Percentiles rank a stretch among this genome's conserved stretches.
Evolutionary conservation across 2,329 filamentous ascomycete species (phyloP).

Genomic region (Penicillium sp.): DNA sequence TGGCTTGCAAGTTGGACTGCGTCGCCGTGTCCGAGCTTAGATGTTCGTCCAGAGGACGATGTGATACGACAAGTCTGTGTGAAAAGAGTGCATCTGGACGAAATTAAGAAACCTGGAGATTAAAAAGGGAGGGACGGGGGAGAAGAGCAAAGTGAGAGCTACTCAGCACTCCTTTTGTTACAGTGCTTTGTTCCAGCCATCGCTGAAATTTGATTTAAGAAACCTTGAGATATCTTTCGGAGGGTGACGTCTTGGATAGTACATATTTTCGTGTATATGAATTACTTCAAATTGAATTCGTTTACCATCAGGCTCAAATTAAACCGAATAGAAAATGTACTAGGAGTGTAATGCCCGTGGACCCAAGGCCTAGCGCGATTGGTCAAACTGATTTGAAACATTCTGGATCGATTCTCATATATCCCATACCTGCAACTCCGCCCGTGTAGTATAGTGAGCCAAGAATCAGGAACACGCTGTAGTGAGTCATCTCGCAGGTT

Average conservation of each 20-base stretch:
- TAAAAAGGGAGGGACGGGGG: neutral
- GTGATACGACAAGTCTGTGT: neutral
- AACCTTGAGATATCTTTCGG: too few species aligned
- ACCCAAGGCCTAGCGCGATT: neutral
- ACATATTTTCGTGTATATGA: neutral
- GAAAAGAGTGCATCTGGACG: neutral
- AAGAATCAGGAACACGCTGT: too few species aligned
- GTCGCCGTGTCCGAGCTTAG: conserved; percentile 33
- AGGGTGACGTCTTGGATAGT: neutral
- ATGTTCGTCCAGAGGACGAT: neutral
- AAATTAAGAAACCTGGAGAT: neutral
- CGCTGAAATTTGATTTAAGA: too few species aligned
- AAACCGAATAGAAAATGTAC: neutral
- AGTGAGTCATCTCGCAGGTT: too few species aligned
- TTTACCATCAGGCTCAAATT: neutral
- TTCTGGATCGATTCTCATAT: neutral
- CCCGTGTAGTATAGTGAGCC: neutral
- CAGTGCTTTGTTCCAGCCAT: neutral
- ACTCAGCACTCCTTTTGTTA: too few species aligned
- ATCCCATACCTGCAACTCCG: neutral
- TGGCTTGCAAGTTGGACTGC: conserved; percentile 64
- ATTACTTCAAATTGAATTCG: neutral
- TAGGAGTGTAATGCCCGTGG: neutral
- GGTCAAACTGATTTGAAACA: neutral
- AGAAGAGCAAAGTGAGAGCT: neutral